These are phyloP conservation scores for Alternaria hordeiaustralica DNA, from an alignment of 2,329 filamentous ascomycete genomes.

Conservation along the genomic window DNA sequence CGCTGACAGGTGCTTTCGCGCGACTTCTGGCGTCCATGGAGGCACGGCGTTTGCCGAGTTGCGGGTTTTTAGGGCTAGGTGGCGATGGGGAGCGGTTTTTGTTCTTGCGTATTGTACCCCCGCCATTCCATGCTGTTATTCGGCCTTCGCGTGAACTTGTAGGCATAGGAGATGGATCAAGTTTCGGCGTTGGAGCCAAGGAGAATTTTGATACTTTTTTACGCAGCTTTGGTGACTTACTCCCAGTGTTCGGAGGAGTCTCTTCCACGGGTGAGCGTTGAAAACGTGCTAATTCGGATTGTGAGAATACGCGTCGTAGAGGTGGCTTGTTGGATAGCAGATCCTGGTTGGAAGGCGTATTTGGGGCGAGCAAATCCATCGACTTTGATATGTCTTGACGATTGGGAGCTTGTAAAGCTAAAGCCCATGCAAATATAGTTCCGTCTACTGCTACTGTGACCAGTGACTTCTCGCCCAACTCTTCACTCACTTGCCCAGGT, in stretches of 20 bases:
- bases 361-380: constrained; percentile 45
- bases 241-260: constrained; percentile 48
- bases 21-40: constrained; percentile 60
- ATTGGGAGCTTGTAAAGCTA: constrained; percentile 37
- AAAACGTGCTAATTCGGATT: constrained; percentile 84
- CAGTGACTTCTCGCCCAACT: constrained; percentile 56
- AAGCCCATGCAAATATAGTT: constrained; percentile 58
- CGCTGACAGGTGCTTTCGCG: constrained; percentile 48
- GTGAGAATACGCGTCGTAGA: constrained; percentile 83
- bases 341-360: constrained; percentile 41
- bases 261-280: constrained; percentile 57
- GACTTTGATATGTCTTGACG: constrained; percentile 45
- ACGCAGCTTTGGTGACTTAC: constrained; percentile 58
- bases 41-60: constrained; percentile 51
- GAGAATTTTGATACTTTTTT: constrained; percentile 63
- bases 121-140: constrained; percentile 20
- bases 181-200: constrained; percentile 53
- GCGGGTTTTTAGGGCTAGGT: constrained; percentile 45
- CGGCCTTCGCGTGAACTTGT: constrained; percentile 32
- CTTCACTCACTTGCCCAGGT: constrained; percentile 52
- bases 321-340: constrained; percentile 65
- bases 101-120: constrained; percentile 34
- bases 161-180: constrained; percentile 51
- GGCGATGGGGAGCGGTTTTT: constrained; percentile 53
- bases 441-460: constrained; percentile 59